Percentiles rank a stretch among this genome's conserved stretches.
phyloP scores from a whole-genome alignment of 345 rosid species.

The Balakata baccata region DNA sequence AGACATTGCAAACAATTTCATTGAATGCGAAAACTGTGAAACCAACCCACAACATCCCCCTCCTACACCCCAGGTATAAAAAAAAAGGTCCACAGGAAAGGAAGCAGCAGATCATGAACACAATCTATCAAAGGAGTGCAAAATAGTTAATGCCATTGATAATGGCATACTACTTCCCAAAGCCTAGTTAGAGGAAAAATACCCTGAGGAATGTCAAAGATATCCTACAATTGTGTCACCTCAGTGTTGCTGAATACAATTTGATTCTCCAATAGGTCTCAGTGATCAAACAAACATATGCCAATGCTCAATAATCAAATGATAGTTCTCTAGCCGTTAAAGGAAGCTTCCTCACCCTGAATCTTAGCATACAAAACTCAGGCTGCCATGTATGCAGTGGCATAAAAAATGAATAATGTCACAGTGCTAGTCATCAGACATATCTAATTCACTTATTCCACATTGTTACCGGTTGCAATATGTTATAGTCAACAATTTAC shows the following conservation, averaged over 20 bases:
- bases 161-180: background rate
- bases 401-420: background rate
- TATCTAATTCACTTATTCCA: background rate
- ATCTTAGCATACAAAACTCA: background rate
- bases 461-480: background rate
- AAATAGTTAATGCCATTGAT: no score
- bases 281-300: background rate
- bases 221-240: background rate
- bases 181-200: background rate
- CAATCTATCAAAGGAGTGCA: no score
- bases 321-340: background rate
- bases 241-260: background rate
- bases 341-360: background rate
- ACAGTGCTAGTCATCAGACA: background rate
- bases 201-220: background rate
- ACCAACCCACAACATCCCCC: no score
- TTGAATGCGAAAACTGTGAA: background rate
- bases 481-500: background rate
- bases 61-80: background rate
- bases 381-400: background rate
- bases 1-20: background rate
- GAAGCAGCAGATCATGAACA: no score
- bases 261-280: conserved; percentile 4
- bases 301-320: background rate
- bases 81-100: no score